These are phyloP conservation scores for Plasmodium reichenowi DNA, from an alignment of 169 alveolate species.

Conservation along the genomic window DNA sequence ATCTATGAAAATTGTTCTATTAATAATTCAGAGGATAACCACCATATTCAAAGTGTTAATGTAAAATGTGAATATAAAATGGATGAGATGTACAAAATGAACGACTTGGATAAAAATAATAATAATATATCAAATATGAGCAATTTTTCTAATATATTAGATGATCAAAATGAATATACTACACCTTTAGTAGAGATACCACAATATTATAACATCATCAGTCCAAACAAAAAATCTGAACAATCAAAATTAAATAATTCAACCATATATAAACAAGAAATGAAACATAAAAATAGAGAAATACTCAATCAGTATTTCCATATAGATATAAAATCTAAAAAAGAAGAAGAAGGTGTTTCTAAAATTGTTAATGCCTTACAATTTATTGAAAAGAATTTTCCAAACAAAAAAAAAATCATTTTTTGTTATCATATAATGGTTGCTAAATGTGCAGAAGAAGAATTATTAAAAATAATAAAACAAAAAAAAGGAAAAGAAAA, in stretches of 20 bases:
- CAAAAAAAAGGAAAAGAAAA: slow-evolving; percentile 34
- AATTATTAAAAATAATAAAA: slow-evolving; percentile 43
- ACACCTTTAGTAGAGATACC: too few relatives aligned
- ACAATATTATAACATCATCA: too few relatives aligned
- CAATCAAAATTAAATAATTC: not conserved
- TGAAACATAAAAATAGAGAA: slow-evolving; percentile 20
- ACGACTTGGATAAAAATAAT: not conserved
- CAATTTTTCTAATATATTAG: not conserved
- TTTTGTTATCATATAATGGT: slow-evolving; percentile 56
- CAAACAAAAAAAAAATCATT: slow-evolving; percentile 51
- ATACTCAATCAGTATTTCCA: slow-evolving; percentile 13
- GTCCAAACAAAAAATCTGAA: too few relatives aligned
- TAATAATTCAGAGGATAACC: too few relatives aligned
- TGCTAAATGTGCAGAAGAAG: slow-evolving; percentile 48
- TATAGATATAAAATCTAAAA: slow-evolving; percentile 22
- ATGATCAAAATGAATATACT: too few relatives aligned
- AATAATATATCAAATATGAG: not conserved
- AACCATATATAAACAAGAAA: not conserved
- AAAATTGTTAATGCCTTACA: slow-evolving; percentile 29
- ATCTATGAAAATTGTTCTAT: not conserved
- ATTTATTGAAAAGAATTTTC: slow-evolving; percentile 33
- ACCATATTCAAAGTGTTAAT: too few relatives aligned
- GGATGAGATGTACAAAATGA: not conserved
- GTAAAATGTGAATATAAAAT: not conserved
- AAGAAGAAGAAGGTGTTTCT: slow-evolving; percentile 51